phyloP scores from a whole-genome alignment of 2,329 filamentous ascomycete genomes.

The Alternaria ethzedia region DNA sequence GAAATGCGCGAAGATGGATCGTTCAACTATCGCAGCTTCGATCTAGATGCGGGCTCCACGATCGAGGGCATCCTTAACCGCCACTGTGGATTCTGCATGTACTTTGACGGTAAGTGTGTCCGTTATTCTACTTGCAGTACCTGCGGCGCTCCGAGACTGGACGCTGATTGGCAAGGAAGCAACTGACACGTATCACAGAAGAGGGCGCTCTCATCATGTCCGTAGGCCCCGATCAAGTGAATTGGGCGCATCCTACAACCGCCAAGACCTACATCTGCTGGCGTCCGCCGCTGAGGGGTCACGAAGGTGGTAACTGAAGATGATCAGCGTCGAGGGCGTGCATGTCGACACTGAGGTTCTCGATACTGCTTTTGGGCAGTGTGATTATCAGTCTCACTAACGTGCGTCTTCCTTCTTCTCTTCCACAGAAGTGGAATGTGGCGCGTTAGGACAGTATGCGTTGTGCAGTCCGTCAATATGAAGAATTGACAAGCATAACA shows the following conservation, averaged over 20 bases:
- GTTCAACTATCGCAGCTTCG: too few relatives aligned
- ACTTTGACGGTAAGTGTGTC: background rate
- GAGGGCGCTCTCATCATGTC: background rate
- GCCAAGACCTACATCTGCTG: conserved; percentile 1
- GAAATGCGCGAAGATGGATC: too few relatives aligned
- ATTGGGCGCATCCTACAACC: background rate
- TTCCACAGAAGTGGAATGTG: background rate
- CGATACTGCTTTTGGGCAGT: too few relatives aligned
- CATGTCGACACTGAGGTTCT: background rate
- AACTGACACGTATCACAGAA: background rate
- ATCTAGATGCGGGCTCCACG: too few relatives aligned
- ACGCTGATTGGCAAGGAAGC: background rate
- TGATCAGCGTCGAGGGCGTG: background rate
- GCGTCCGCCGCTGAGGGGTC: too few relatives aligned
- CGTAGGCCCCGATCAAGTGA: too few relatives aligned
- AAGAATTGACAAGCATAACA: background rate
- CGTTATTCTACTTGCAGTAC: too few relatives aligned
- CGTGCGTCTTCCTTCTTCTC: background rate
- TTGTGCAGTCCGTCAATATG: background rate
- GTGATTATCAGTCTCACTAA: background rate
- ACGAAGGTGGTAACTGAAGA: too few relatives aligned
- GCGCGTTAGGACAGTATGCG: background rate
- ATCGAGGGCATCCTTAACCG: background rate
- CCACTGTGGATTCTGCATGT: background rate
- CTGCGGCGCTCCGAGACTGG: background rate